phyloP scores from a whole-genome alignment of 257 asterid genomes.

The Fraxinus americana region DNA sequence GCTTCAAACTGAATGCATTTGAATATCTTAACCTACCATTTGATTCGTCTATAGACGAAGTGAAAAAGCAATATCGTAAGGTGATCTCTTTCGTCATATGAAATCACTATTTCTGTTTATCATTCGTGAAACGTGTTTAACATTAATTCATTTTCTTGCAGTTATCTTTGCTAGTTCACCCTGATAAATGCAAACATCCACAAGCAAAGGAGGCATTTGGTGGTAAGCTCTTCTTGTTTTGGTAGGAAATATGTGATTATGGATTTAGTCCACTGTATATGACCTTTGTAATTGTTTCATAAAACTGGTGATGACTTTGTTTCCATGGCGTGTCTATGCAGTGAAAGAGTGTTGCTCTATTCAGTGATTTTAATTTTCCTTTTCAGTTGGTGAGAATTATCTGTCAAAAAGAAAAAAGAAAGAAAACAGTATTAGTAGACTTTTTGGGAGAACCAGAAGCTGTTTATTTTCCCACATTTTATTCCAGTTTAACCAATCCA shows the following conservation, averaged over 20 bases:
- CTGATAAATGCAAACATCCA: conserved; percentile 98
- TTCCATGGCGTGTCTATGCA: neutral
- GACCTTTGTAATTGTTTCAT: conserved; percentile 17
- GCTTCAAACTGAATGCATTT: conserved; percentile 95
- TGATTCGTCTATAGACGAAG: conserved; percentile 71
- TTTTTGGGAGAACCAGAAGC: conserved; percentile 15
- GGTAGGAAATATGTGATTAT: conserved; percentile 20
- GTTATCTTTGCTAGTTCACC: conserved; percentile 97
- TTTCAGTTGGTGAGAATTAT: neutral
- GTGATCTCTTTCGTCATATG: conserved; percentile 34
- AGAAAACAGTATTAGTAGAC: neutral
- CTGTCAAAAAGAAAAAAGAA: neutral
- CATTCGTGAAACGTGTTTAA: conserved; percentile 23
- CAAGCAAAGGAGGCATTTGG: conserved; percentile 98
- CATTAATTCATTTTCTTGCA: conserved; percentile 35
- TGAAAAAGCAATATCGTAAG: conserved; percentile 93
- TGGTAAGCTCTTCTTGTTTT: conserved; percentile 51
- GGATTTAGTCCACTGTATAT: conserved; percentile 13
- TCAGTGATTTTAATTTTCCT: neutral
- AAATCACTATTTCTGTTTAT: conserved; percentile 7
- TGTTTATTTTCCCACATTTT: neutral
- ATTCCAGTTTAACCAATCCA: neutral
- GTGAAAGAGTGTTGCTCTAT: neutral
- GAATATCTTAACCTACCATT: conserved; percentile 88
- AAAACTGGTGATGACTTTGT: neutral